Evolutionary conservation across 1,284 basidiomycete genomes (phyloP), one percentile per base, ranked within the genome.

Genomic region (Ceratobasidium sp.): DNA sequence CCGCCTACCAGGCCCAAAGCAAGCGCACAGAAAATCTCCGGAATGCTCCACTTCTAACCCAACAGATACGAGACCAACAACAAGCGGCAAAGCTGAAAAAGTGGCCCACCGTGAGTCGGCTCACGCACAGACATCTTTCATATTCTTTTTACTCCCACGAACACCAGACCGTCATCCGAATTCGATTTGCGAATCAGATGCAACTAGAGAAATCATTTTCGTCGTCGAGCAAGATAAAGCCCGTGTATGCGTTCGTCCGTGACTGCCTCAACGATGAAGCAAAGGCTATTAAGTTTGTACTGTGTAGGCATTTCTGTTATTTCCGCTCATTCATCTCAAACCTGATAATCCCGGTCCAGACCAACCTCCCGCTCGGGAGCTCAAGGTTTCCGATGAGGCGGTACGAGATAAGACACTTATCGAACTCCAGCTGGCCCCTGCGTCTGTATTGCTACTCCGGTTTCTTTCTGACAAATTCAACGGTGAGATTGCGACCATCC

Each of bases 171-270:
- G 91, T 86, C 0, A 92, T 97, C 75, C 89, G 95, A 23, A 82
- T 97, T 75, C 87, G 87, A 75, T 96, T 96, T 79, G 84, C 88
- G 35, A 92, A 96, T 80, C 87, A 91, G 54, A 93, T 89, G 4
- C 89, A 92, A 79, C 84, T 97, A n/a, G 94, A 97, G 82, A 89
- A 87, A 76, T 81, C 82, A 0, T 95, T 96, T 78, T 84, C 87
- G 0, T 93, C 92, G 5, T 86, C 86, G 0, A 88, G 89, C 79
- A 93, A 91, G 78, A 94, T 96, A 73, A 86, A 87, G 63, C 85
- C 88, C 1, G 87, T 96, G 1, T 96, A 96, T 79, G 90, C 89
- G 2, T 95, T 96, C 77, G 91, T 96, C 54, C 87, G 92, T 26
- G 82, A 84, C n/a, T 87, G 87, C 26, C 82, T 96, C 50, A 83